Base-by-base conservation (phyloP, 2,329 filamentous ascomycete species). In the Endothia cerciana region DNA sequence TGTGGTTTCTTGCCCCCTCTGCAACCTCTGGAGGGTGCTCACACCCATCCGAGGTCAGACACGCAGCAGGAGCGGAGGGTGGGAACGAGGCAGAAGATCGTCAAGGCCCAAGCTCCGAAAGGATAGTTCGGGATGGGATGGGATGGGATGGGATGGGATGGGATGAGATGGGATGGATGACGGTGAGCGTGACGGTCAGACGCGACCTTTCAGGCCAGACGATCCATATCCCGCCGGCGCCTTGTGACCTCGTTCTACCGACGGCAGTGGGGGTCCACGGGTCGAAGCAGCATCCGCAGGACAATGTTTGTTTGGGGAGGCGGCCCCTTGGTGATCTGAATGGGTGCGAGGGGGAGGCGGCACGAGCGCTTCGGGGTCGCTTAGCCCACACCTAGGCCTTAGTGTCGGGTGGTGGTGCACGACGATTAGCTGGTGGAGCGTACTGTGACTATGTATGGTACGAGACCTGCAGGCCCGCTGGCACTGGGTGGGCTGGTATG, bases 181-280 rank as follows among this genome's bases (percentile, higher is more conserved):
- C 49, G 58, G 19, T 33, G 53, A 67, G 62, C 65, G 65, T 65
- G 58, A 60, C 58, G 65, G 63, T 67, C 65, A 63, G 55, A 60
- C 65, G 63, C 65, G 63, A 47, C 63, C 45, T 60, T 67, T 65
- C 51, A 49, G 47, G 25, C 13, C 33, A 41, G 17, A 65, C 30
- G 65, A 64, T 67, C 65, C 65, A 67, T 67, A 60, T 41, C 33
- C 30, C 45, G n/a, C 55, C 22, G 55, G 19, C 55, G 36, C 55
- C 53, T 30, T 41, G 55, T 33, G 55, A 58, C 13, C 19, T 55
- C 51, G 30, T 36, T 33, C 17, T 55, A 22, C 51, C 51, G 28
- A 4, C 17, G 30, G 28, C 51, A 55, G 51, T 51, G 13, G 49
- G 49, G 25, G 15, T 30, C 22, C 22, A 53, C 49, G 17, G 30